Evolutionary conservation across 2,329 filamentous ascomycete species (phyloP).

Genomic region (Aureobasidium sp.): DNA sequence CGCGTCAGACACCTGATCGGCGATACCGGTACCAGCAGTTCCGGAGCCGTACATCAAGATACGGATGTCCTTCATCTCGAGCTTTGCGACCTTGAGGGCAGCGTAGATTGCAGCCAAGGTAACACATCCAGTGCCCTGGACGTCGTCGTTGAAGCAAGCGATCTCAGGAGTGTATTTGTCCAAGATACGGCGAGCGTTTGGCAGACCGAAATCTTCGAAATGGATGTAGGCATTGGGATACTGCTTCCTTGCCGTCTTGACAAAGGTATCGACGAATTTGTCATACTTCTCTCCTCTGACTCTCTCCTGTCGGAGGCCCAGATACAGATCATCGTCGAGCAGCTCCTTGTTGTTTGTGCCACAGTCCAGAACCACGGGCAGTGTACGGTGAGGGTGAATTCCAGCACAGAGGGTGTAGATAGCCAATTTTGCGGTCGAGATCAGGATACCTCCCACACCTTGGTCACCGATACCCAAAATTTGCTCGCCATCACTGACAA

Average conservation of each 20-base stretch:
- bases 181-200: conserved; percentile 66
- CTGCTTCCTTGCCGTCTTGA: conserved; percentile 56
- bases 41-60: conserved; percentile 74
- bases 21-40: conserved; percentile 76
- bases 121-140: conserved; percentile 82
- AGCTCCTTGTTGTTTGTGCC: conserved; percentile 74
- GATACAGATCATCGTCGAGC: conserved; percentile 68
- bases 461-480: conserved; percentile 88
- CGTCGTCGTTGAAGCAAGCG: conserved; percentile 84
- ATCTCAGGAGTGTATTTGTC: conserved; percentile 66
- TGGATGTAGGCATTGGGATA: conserved; percentile 80
- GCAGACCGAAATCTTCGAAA: conserved; percentile 76
- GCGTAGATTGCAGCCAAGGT: conserved; percentile 76
- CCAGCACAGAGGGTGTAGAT: conserved; percentile 82
- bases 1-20: conserved; percentile 73
- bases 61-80: conserved; percentile 59
- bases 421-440: conserved; percentile 74
- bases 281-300: conserved; percentile 67
- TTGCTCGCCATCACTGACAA: conserved; percentile 63
- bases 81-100: conserved; percentile 58
- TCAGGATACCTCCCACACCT: conserved; percentile 75
- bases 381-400: conserved; percentile 66
- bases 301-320: conserved; percentile 61
- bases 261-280: conserved; percentile 66
- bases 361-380: conserved; percentile 77